These are phyloP conservation scores for Euphorbia celastroides DNA, from an alignment of 441 rosid species.

Conservation along the genomic window DNA sequence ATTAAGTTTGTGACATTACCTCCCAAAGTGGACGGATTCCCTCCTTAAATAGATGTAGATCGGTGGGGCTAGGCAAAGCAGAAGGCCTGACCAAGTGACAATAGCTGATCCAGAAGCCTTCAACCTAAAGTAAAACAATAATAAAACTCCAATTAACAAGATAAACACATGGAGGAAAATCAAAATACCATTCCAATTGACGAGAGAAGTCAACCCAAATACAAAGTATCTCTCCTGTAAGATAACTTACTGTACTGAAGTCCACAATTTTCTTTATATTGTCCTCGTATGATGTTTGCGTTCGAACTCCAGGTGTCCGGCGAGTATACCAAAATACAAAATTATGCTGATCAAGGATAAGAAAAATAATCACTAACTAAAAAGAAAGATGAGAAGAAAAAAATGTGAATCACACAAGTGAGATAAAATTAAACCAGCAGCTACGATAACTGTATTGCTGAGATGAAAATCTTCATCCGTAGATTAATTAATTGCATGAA, in stretches of 20 bases:
- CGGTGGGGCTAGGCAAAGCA: conserved; percentile 85
- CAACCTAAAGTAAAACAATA: conserved; percentile 44
- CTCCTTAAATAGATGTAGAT: conserved; percentile 92
- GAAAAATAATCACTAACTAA: too few species aligned
- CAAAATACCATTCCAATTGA: neutral
- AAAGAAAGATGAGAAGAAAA: neutral
- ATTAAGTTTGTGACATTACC: conserved; percentile 35
- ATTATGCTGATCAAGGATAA: conserved; percentile 51
- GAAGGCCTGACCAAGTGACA: conserved; percentile 91
- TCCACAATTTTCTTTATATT: conserved; percentile 90
- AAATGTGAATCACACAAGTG: neutral
- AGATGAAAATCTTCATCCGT: neutral
- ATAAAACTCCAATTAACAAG: conserved; percentile 16
- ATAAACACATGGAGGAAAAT: conserved; percentile 13
- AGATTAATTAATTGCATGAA: neutral
- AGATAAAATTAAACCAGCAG: conserved; percentile 3
- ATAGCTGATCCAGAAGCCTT: conserved; percentile 92
- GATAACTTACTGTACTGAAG: conserved; percentile 70
- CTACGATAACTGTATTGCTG: neutral
- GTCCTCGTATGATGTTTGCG: conserved; percentile 86
- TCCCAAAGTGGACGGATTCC: conserved; percentile 95
- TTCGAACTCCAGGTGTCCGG: conserved; percentile 82
- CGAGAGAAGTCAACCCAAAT: conserved; percentile 2
- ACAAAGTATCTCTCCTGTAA: neutral
- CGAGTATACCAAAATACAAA: conserved; percentile 92